These are phyloP conservation scores for Podospora pseudocomata DNA, from an alignment of 495 filamentous ascomycete species.

Conservation along the genomic window DNA sequence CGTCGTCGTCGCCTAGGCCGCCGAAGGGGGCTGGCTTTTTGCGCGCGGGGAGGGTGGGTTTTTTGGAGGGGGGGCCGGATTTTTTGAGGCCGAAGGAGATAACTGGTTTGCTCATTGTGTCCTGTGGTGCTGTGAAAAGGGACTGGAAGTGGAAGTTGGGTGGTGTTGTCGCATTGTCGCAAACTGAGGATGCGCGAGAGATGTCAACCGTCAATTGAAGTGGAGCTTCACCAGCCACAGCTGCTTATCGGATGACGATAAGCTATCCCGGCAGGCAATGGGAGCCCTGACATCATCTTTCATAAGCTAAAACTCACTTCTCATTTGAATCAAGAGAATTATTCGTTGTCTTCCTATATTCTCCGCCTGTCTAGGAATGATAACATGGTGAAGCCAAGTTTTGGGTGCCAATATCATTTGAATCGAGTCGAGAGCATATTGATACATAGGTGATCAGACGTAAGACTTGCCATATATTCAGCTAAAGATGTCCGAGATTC, in stretches of 20 bases:
- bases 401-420: no score
- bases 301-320: neutral
- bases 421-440: no score
- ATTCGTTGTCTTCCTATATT: no score
- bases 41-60: conserved; percentile 11
- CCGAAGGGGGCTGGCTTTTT: conserved; percentile 30
- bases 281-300: neutral
- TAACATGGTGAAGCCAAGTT: no score
- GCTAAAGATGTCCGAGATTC: no score
- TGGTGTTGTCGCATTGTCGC: neutral
- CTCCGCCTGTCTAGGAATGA: no score
- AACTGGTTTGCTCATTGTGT: conserved; percentile 27
- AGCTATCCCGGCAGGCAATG: neutral
- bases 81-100: conserved; percentile 44
- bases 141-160: neutral
- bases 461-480: no score
- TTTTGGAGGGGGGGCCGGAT: conserved; percentile 18
- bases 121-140: neutral
- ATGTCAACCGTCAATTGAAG: neutral
- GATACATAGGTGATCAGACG: no score
- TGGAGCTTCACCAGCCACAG: conserved; percentile 7
- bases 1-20: conserved; percentile 27
- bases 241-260: conserved; percentile 4
- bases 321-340: no score
- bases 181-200: neutral